Evolutionary conservation across 2,329 filamentous ascomycete genomes (phyloP).

Genomic region (Diaporthe eres): DNA sequence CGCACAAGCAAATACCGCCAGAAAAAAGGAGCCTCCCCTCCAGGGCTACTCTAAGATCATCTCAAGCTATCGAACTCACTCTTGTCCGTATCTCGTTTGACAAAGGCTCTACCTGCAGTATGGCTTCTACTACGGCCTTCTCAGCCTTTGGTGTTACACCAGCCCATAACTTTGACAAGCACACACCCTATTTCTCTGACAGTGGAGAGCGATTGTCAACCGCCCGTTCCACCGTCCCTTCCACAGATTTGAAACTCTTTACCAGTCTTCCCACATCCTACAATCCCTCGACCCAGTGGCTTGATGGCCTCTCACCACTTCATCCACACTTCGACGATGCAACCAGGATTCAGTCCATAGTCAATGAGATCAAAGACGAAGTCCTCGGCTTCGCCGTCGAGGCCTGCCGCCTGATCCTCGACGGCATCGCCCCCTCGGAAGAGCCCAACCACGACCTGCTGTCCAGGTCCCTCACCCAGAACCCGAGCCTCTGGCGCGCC

Average conservation of each 20-base stretch:
- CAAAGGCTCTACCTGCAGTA: neutral
- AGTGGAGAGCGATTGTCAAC: neutral
- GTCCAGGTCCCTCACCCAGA: neutral
- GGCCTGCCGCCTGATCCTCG: neutral
- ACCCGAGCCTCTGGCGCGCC: neutral
- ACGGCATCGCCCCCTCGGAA: neutral
- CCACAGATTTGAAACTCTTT: neutral
- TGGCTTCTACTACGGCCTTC: neutral
- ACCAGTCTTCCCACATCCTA: neutral
- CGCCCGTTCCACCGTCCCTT: neutral
- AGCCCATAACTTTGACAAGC: neutral
- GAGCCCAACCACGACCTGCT: neutral
- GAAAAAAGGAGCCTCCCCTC: neutral
- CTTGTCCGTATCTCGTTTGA: neutral
- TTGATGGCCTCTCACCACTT: neutral
- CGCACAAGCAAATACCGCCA: neutral
- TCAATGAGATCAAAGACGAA: neutral
- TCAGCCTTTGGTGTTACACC: neutral
- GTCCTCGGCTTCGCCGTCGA: neutral
- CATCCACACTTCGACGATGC: neutral
- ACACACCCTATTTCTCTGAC: neutral
- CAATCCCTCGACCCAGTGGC: neutral
- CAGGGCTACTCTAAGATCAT: neutral
- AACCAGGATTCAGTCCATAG: neutral
- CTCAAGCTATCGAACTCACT: neutral